Evolutionary conservation across 768 basidiomycete species (phyloP), one percentile per base, ranked within the genome.

Genomic region (Amanita exitialis): DNA sequence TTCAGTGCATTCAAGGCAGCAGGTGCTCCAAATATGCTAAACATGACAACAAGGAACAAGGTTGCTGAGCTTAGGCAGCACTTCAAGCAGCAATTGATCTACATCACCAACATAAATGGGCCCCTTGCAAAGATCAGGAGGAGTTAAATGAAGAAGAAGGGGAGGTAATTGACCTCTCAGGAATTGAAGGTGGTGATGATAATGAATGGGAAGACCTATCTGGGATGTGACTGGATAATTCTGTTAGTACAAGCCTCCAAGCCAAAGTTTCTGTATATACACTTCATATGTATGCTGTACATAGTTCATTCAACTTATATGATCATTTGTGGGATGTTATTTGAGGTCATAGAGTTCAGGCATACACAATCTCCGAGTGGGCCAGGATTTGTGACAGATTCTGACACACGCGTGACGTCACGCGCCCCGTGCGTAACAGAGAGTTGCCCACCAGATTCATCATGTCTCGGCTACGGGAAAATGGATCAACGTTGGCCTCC

Each of bases 21-120:
- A 36, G 56, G 56, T 46, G 53, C 56, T 7, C 56, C 56, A 43
- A 53, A 53, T 38, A 44, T 44, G 25, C 2, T 16, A 27, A 44
- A 44, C 27, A 25, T 56, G 18, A n/a, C 38, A 21, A 8, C n/a
- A 25, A 49, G 20, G 6, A 43, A 27, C 16, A 41, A 39, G 35
- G 37, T 35, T 32, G 42, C 25, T 28, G 43, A 38, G 2, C 45
- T 49, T 3, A 18, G 54, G 44, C 23, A 34, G 54, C 49, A 44
- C 50, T 54, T n/a, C 20, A 37, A 20, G 20, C 21, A 44, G 54
- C 54, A 35, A 37, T 54, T 39, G 49, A 37, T 45, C n/a, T 51
- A 30, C 34, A 46, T 45, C 25, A 44, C 9, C 38, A 18, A 36
- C 16, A 44, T 7, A 34, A 51, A 18, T 54, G 42, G 49, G 39